These are phyloP conservation scores for Decorospora gaudefroyi DNA, from an alignment of 2,329 filamentous ascomycete genomes.

Conservation along the genomic window DNA sequence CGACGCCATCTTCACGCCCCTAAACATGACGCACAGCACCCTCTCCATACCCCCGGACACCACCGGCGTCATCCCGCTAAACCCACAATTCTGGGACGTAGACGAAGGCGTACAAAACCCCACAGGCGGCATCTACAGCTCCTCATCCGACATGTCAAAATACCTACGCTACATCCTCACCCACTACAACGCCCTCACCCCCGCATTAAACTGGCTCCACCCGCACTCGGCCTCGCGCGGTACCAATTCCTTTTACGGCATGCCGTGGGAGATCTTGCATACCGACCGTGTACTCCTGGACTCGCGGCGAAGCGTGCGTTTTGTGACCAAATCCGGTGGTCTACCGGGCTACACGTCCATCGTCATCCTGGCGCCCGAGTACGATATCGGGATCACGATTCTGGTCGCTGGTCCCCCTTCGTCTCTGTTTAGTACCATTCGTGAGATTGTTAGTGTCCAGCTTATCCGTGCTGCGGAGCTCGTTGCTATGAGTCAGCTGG, in stretches of 20 bases:
- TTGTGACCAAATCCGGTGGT: slow-evolving; percentile 53
- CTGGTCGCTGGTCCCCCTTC: slow-evolving; percentile 39
- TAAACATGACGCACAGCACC: slow-evolving; percentile 40
- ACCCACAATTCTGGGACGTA: slow-evolving; percentile 48
- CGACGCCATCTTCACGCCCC: slow-evolving; percentile 47
- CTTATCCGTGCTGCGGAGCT: slow-evolving; percentile 45
- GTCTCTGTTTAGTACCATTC: slow-evolving; percentile 29
- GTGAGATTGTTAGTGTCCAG: slow-evolving; percentile 35
- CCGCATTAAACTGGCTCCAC: slow-evolving; percentile 52
- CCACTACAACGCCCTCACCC: slow-evolving; percentile 50
- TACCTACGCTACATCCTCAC: slow-evolving; percentile 52
- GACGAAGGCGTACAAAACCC: slow-evolving; percentile 51
- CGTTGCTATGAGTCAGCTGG: slow-evolving; percentile 33
- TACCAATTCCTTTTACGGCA: slow-evolving; percentile 51
- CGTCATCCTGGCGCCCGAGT: slow-evolving; percentile 51
- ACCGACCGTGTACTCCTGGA: slow-evolving; percentile 47
- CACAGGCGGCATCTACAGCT: slow-evolving; percentile 53
- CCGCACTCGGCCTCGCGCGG: slow-evolving; percentile 48
- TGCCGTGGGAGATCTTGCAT: slow-evolving; percentile 56
- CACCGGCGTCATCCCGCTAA: slow-evolving; percentile 48
- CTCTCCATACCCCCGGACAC: slow-evolving; percentile 39
- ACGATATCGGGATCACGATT: slow-evolving; percentile 52
- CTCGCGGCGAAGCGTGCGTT: slow-evolving; percentile 48
- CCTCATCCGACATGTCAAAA: slow-evolving; percentile 49
- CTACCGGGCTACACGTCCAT: slow-evolving; percentile 51